Conservation (phyloP, 306 rosid species). For the Parietaria judaica region DNA sequence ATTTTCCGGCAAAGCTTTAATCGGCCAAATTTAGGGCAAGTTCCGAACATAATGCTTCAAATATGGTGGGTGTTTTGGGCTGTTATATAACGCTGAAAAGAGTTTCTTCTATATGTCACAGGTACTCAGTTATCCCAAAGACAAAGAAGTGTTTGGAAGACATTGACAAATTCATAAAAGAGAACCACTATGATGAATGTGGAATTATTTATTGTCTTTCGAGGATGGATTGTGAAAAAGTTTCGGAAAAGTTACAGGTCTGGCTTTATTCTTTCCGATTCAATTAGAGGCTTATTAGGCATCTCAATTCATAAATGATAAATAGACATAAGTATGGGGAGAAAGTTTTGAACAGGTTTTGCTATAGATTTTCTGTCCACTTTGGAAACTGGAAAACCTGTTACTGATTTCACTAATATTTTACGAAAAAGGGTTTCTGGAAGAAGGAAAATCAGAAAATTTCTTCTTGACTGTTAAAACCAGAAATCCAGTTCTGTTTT, state of each 20-base stretch:
- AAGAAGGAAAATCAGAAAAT: no score
- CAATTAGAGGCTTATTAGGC: background rate
- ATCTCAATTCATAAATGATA: background rate
- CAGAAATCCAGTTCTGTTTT: no score
- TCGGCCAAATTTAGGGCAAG: constrained; percentile 84
- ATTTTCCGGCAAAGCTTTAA: constrained; percentile 96
- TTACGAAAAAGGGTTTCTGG: no score
- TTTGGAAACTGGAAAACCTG: no score
- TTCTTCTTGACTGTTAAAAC: no score
- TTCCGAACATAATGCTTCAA: constrained; percentile 15
- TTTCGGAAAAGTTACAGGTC: constrained; percentile 86
- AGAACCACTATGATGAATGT: constrained; percentile 83
- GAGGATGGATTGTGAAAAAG: constrained; percentile 98
- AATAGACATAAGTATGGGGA: no score
- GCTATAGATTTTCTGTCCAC: no score
- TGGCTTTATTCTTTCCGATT: constrained; percentile 19
- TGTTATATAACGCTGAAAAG: constrained; percentile 1
- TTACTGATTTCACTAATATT: no score
- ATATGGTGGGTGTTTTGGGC: constrained; percentile 12
- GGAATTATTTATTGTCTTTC: constrained; percentile 97
- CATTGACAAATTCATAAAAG: constrained; percentile 78
- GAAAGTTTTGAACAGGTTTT: no score
- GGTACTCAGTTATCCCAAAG: constrained; percentile 87
- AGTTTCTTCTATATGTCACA: constrained; percentile 26
- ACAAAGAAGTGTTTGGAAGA: constrained; percentile 89